Evolutionary conservation across 495 filamentous ascomycete species (phyloP).

Genomic region (Daldinia concentrica): DNA sequence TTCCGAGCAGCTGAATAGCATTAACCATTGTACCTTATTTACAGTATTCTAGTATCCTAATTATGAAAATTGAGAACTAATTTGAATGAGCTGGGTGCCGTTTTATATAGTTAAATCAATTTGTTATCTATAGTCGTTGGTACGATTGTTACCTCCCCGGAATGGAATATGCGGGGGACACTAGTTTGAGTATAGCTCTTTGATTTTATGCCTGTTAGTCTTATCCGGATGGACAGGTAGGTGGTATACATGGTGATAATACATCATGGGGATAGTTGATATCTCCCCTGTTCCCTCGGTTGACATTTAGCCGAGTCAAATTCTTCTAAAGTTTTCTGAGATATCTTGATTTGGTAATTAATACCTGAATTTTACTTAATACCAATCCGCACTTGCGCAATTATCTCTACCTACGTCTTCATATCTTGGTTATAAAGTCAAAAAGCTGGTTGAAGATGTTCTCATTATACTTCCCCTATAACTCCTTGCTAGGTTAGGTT

Average conservation of each 20-base stretch:
- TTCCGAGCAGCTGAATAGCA: background rate
- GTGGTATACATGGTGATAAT: too few relatives aligned
- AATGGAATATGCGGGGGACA: background rate
- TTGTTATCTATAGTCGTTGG: background rate
- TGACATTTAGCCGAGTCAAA: conserved; percentile 25
- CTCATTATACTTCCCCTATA: too few relatives aligned
- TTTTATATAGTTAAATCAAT: background rate
- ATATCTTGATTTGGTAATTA: too few relatives aligned
- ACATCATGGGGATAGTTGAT: background rate
- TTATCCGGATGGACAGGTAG: too few relatives aligned
- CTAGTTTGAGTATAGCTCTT: background rate
- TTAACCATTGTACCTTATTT: background rate
- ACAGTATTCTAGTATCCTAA: background rate
- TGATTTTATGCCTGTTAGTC: background rate
- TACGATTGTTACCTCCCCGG: background rate
- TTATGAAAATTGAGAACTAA: background rate
- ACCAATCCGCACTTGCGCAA: too few relatives aligned
- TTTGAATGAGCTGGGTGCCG: background rate
- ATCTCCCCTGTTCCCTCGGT: conserved; percentile 8
- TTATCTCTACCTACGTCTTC: too few relatives aligned
- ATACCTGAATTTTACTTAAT: too few relatives aligned
- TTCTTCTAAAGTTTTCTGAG: too few relatives aligned
- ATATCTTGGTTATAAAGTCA: too few relatives aligned
- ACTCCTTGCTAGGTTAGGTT: too few relatives aligned
- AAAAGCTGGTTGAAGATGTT: too few relatives aligned